Evolutionary conservation across 345 rosid genomes (phyloP).

Genomic region (Clausena lansium): DNA sequence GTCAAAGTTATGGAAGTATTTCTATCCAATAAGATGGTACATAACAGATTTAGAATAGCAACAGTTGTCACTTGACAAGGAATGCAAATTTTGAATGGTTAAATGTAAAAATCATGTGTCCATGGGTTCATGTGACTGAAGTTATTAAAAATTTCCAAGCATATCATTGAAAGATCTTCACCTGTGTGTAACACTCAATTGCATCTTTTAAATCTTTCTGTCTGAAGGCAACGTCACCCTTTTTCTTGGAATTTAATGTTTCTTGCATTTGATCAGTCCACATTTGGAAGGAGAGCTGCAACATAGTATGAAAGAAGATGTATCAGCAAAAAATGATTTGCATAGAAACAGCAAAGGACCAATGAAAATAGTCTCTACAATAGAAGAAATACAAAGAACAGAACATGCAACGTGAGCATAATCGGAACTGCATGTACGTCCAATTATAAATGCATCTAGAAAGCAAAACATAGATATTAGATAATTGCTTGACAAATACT

Average conservation of each 20-base stretch:
- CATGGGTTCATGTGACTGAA: background rate
- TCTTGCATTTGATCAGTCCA: slow-evolving; percentile 98
- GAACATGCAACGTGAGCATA: background rate
- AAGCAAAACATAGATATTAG: background rate
- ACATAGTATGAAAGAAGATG: background rate
- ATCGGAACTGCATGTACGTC: background rate
- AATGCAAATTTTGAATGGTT: background rate
- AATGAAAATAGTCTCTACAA: background rate
- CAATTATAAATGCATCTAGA: background rate
- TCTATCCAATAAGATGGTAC: background rate
- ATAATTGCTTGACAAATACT: background rate
- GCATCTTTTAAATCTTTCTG: slow-evolving; percentile 71
- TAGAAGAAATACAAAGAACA: background rate
- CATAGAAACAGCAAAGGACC: background rate
- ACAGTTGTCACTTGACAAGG: background rate
- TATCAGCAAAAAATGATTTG: background rate
- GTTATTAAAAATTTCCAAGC: background rate
- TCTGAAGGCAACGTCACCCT: slow-evolving; percentile 83
- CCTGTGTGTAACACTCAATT: slow-evolving; percentile 80
- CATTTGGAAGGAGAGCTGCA: slow-evolving; percentile 96
- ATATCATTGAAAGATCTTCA: slow-evolving; percentile 14
- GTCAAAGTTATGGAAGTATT: background rate
- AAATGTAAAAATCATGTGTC: background rate
- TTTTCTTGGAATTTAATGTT: slow-evolving; percentile 78
- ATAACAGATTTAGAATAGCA: background rate